phyloP scores from a whole-genome alignment of 2,329 filamentous ascomycete species.

The Aspergillus luchuensis region DNA sequence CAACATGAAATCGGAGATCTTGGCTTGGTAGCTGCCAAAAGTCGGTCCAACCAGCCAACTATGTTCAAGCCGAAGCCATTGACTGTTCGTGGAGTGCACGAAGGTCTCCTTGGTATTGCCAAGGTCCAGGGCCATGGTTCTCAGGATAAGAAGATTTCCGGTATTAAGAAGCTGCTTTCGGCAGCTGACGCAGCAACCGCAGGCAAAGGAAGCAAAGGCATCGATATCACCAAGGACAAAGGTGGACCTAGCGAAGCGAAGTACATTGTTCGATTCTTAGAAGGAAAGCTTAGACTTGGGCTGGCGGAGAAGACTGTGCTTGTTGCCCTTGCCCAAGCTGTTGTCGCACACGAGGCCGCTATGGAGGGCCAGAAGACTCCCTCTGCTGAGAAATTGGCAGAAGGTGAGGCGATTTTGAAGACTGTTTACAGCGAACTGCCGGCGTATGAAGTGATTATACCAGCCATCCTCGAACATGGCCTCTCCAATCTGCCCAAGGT shows the following conservation, averaged over 20 bases:
- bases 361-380: constrained; percentile 67
- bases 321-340: constrained; percentile 83
- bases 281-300: constrained; percentile 89
- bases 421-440: constrained; percentile 91
- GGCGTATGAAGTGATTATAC: constrained; percentile 92
- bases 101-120: constrained; percentile 84
- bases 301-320: constrained; percentile 91
- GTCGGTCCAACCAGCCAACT: constrained; percentile 88
- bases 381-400: constrained; percentile 73
- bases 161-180: constrained; percentile 95
- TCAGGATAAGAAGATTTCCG: constrained; percentile 86
- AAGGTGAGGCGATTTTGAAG: constrained; percentile 85
- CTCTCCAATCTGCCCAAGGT: constrained; percentile 78
- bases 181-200: constrained; percentile 74
- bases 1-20: constrained; percentile 96
- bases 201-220: constrained; percentile 63
- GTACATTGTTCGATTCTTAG: constrained; percentile 86
- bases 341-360: constrained; percentile 80
- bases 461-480: constrained; percentile 82
- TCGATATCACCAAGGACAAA: constrained; percentile 90
- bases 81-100: constrained; percentile 82
- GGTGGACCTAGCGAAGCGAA: constrained; percentile 94
- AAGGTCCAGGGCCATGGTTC: constrained; percentile 83
- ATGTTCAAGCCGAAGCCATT: constrained; percentile 98
- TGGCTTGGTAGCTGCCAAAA: constrained; percentile 92